Evolutionary conservation across 139 green algal genomes (phyloP), one percentile per base, ranked within the genome.

Genomic region (Micractinium conductrix): DNA sequence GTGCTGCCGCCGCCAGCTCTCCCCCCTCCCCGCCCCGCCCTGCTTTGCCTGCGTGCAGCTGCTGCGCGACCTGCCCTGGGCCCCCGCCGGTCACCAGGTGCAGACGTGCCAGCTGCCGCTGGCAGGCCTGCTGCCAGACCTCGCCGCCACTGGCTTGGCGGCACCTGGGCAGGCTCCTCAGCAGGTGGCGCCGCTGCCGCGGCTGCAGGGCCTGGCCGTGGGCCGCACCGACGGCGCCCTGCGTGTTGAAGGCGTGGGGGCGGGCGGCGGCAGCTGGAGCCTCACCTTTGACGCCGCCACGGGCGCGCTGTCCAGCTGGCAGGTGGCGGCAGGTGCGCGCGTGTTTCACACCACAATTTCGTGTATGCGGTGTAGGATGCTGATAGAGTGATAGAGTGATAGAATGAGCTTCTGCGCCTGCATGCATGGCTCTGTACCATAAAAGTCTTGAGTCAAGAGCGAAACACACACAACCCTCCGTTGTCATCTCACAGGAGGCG

Each of bases 11-110:
- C n/a, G n/a, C n/a, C n/a, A n/a, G n/a, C n/a, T n/a, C n/a, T 14
- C 63, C 12, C 63, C 21, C 33, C 33, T 44, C 65, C 35, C 65
- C 10, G 1, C 65, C 65, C 35, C 48, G 6, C 38, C 40, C 22
- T 53, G 6, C 17, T 38, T 37, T 38, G 19, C 40, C 40, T 37
- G 24, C 5, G 8, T 40, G 43, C 70, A 88, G 43, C 84, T 95
- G 44, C 43, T 67, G 6, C 26, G 17, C 1, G 78, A 85, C 42
- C 65, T 58, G 0, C n/a, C 45, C 30, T 95, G 92, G 92, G 92
- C 92, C 0, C 44, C 67, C 50, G 78, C 82, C 70, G 86, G 89
- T 50, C 62, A 78, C 22, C 55, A 83, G 73, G 42, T 81, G 70
- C 73, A 87, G 42, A 60, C 48, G 0, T 55, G 67, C 67, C 74